Evolutionary conservation across 495 filamentous ascomycete species (phyloP).

Genomic region (Aspergillus asperescens): DNA sequence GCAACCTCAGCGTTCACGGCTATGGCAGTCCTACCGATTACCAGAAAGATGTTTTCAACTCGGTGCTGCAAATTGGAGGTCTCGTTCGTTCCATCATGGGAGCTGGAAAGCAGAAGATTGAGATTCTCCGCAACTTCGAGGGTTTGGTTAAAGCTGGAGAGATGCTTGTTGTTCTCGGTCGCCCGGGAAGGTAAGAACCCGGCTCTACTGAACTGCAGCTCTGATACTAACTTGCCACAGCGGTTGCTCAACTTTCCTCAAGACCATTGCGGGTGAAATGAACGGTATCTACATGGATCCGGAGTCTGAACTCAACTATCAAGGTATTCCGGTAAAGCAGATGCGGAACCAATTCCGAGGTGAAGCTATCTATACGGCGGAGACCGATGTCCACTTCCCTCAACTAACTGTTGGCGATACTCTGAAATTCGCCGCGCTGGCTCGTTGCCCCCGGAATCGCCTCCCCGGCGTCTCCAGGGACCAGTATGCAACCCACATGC

Average conservation of each 20-base stretch:
- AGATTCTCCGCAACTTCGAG: conserved; percentile 69
- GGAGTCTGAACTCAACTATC: conserved; percentile 61
- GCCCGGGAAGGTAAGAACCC: conserved; percentile 51
- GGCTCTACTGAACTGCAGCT: not conserved
- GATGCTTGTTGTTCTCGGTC: conserved; percentile 75
- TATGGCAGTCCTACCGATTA: conserved; percentile 74
- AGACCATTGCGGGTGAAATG: conserved; percentile 64
- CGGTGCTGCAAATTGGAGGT: conserved; percentile 52
- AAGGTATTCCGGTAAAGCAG: conserved; percentile 69
- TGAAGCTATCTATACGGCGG: conserved; percentile 60
- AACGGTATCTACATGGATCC: conserved; percentile 63
- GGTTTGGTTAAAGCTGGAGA: conserved; percentile 70
- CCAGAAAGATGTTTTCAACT: conserved; percentile 73
- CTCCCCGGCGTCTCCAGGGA: conserved; percentile 44
- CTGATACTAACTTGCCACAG: conserved; percentile 24
- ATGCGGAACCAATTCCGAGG: conserved; percentile 64
- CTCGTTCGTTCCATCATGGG: conserved; percentile 41
- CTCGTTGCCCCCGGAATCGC: conserved; percentile 46
- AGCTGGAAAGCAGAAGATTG: conserved; percentile 51
- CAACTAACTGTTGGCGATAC: conserved; percentile 64
- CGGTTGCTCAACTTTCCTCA: conserved; percentile 69
- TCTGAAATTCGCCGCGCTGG: conserved; percentile 55
- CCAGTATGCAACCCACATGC: conserved; percentile 47
- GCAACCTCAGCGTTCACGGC: conserved; percentile 69
- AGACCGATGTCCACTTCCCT: conserved; percentile 65